Evolutionary conservation across 148 eudicot species (phyloP), one percentile per base, ranked within the genome.

Genomic region (Fagopyrum homotropicum): DNA sequence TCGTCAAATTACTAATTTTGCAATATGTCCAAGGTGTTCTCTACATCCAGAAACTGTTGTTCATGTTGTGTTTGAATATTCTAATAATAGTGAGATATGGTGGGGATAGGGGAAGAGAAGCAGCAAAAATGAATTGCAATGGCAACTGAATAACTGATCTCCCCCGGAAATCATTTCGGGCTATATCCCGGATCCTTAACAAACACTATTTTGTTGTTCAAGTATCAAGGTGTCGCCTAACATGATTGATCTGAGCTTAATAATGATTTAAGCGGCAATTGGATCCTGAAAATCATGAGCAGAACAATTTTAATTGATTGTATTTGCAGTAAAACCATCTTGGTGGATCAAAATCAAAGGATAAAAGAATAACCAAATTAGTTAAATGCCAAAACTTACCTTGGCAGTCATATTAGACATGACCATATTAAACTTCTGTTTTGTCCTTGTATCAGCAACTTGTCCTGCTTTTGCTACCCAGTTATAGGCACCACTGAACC

Each of bases 391-490:
- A 49, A 19, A 19, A 66, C 82, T 8, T 26, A 94, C 98, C 93
- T 94, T 94, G 43, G 93, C 82, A 54, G 87, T 84, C 78, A 90
- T 84, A 85, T 94, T 94, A 57, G 97, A 91, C 66, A 87, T 66
- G 45, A 97, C 89, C 64, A 82, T 73, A 72, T 77, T 83, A 88
- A 93, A 90, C 82, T 88, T 94, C 56, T 86, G 86, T 81, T 87
- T 86, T 43, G 98, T 91, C 84, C 87, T 94, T 8, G 86, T 78
- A 73, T 97, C 93, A 68, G 98, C 98, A 63, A 85, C 96, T 72
- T 86, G 90, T 79, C 96, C 93, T 72, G 88, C 98, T 83, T 88
- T 94, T 17, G 98, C 88, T 48, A 94, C 97, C 82, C 88, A 90
- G 78, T 80, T 82, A 73, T 91, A 91, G 73, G 98, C 97, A 52